Conservation (phyloP, 768 basidiomycete genomes). For the Clavaria fumosa region DNA sequence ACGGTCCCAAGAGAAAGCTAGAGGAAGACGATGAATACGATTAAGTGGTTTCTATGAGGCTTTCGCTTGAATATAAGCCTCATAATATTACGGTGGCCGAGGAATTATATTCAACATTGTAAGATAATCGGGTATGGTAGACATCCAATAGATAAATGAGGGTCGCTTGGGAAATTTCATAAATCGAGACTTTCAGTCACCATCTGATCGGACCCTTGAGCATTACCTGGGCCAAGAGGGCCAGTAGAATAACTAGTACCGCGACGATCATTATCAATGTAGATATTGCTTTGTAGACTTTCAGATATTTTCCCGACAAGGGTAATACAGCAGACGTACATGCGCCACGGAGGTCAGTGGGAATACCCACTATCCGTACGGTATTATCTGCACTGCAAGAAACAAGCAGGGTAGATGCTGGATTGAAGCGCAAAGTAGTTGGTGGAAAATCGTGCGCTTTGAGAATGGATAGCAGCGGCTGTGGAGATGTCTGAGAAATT, state of each 20-base stretch:
- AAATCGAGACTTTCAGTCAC: too few species aligned
- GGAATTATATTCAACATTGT: conserved; percentile 11
- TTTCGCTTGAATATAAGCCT: too few species aligned
- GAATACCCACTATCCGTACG: conserved; percentile 65
- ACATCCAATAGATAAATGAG: conserved; percentile 2
- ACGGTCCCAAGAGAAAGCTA: conserved; percentile 62
- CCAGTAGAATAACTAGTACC: conserved; percentile 27
- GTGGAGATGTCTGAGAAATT: conserved; percentile 5
- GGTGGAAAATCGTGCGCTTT: conserved; percentile 93
- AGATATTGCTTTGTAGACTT: too few species aligned
- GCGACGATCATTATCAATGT: conserved; percentile 26
- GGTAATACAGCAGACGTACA: conserved; percentile 37
- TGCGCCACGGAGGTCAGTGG: conserved; percentile 33
- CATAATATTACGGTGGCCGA: too few species aligned
- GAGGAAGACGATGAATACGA: conserved; percentile 85
- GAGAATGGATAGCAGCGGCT: conserved; percentile 81
- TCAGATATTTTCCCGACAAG: too few species aligned
- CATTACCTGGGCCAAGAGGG: conserved; percentile 22
- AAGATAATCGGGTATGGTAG: conserved; percentile 9
- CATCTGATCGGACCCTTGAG: neutral
- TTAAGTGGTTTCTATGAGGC: conserved; percentile 21
- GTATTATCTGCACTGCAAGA: conserved; percentile 88
- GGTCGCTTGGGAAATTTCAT: too few species aligned
- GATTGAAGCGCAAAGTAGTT: conserved; percentile 81
- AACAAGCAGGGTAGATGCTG: conserved; percentile 61